phyloP scores from a whole-genome alignment of 2,329 filamentous ascomycete species.

The Xylariaceae sp. region DNA sequence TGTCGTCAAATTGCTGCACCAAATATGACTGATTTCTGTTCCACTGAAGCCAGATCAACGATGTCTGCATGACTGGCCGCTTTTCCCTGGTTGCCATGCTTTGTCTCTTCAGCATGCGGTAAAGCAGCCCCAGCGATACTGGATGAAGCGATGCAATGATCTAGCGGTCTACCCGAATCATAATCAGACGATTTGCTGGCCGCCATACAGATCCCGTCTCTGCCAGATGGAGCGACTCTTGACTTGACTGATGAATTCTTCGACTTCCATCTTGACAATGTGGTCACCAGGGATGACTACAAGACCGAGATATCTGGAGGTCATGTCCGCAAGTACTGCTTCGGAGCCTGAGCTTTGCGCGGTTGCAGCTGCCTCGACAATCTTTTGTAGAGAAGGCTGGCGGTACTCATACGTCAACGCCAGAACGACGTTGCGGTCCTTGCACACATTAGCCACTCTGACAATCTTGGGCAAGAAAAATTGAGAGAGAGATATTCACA shows the following conservation, averaged over 20 bases:
- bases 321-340: conserved; percentile 65
- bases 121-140: too few species aligned
- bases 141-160: too few species aligned
- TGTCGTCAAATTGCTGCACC: too few species aligned
- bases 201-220: conserved; percentile 19
- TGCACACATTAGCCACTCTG: conserved; percentile 1
- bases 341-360: conserved; percentile 32
- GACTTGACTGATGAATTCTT: conserved; percentile 64
- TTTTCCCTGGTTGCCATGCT: too few species aligned
- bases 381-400: conserved; percentile 55
- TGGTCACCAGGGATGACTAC: conserved; percentile 85
- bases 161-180: too few species aligned
- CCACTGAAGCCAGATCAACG: too few species aligned
- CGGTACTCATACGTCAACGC: conserved; percentile 87
- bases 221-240: conserved; percentile 27
- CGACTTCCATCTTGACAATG: conserved; percentile 83
- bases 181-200: too few species aligned
- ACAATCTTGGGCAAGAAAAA: neutral
- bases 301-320: conserved; percentile 79
- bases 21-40: too few species aligned
- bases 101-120: too few species aligned
- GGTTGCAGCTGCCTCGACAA: conserved; percentile 35
- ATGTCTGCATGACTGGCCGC: too few species aligned
- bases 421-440: conserved; percentile 89
- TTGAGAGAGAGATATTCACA: conserved; percentile 42